Evolutionary conservation across 768 basidiomycete genomes (phyloP), one percentile per base, ranked within the genome.

Genomic region (Lentinula lateritia): DNA sequence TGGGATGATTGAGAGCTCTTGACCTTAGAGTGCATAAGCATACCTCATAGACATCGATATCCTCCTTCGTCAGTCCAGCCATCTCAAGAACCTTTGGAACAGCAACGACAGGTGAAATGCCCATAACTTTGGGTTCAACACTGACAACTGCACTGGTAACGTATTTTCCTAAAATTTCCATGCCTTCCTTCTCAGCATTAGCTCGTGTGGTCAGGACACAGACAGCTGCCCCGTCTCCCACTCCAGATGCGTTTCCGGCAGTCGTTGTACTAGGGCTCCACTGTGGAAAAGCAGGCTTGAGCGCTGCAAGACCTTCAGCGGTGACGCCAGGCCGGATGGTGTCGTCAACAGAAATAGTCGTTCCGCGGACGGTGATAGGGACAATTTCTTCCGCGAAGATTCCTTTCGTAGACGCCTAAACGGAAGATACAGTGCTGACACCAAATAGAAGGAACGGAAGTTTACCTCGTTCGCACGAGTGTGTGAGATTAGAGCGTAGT

Each of bases 171-270:
- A 96, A 62, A 60, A 97, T 83, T 16, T 86, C 79, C 80, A 93
- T 81, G 18, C 89, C 90, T 58, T 92, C 86, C 63, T 80, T 78
- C 72, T 89, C 81, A 2, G 95, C 95, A 52, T 83, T 81, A 61
- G 81, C 83, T 50, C 95, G 79, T n/a, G 91, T 88, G 2, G 91
- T 92, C 64, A 97, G 73, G 52, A 97, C 81, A 60, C 89, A 87
- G 12, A 95, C 71, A 1, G 91, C 95, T 13, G 93, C 96, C 42
- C 97, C 96, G 69, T 99, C 96, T 1, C 95, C 95, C 15, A 98
- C 78, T 9, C 91, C 91, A 63, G 91, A 92, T 0, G 92, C 89
- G 69, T 94, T 94, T 6, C 92, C 92, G 20, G 90, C 92, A 1
- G 92, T 93, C 0, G 89, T 91, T 2, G 83, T 79, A 4, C 80